phyloP scores from a whole-genome alignment of 257 asterid genomes.

The Capsicum pubescens region DNA sequence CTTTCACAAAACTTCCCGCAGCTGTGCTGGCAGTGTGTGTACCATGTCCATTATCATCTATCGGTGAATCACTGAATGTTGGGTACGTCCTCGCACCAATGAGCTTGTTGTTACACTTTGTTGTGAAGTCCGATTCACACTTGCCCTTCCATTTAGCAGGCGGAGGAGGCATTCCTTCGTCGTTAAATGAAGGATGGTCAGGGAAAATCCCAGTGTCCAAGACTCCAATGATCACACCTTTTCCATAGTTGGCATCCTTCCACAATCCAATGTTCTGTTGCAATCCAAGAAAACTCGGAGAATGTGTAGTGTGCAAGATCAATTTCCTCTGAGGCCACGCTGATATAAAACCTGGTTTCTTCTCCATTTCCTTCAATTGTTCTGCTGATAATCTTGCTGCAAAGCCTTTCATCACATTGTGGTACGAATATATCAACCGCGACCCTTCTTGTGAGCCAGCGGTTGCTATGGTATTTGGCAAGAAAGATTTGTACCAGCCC shows the following conservation, averaged over 20 bases:
- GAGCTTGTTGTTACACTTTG: slow-evolving; percentile 51
- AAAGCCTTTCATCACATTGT: background rate
- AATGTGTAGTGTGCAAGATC: background rate
- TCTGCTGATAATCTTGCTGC: background rate
- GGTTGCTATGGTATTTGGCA: background rate
- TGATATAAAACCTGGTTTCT: background rate
- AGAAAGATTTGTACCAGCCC: background rate
- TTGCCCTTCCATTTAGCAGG: slow-evolving; percentile 57
- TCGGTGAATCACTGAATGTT: background rate
- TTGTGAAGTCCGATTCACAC: slow-evolving; percentile 38
- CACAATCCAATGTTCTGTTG: background rate
- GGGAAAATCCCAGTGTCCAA: slow-evolving; percentile 49
- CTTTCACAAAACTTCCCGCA: slow-evolving; percentile 54
- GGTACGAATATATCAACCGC: background rate
- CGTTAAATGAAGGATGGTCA: slow-evolving; percentile 55
- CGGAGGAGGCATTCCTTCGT: slow-evolving; percentile 57
- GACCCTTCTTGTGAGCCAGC: background rate
- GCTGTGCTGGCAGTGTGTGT: slow-evolving; percentile 59
- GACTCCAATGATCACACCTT: slow-evolving; percentile 58
- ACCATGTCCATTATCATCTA: slow-evolving; percentile 54
- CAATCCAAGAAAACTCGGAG: slow-evolving; percentile 16
- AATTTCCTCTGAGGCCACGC: slow-evolving; percentile 12
- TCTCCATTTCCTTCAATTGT: slow-evolving; percentile 1
- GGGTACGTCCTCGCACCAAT: slow-evolving; percentile 47
- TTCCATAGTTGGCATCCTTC: slow-evolving; percentile 43